phyloP scores from a whole-genome alignment of 139 green algal species.

The Micractinium sp. region DNA sequence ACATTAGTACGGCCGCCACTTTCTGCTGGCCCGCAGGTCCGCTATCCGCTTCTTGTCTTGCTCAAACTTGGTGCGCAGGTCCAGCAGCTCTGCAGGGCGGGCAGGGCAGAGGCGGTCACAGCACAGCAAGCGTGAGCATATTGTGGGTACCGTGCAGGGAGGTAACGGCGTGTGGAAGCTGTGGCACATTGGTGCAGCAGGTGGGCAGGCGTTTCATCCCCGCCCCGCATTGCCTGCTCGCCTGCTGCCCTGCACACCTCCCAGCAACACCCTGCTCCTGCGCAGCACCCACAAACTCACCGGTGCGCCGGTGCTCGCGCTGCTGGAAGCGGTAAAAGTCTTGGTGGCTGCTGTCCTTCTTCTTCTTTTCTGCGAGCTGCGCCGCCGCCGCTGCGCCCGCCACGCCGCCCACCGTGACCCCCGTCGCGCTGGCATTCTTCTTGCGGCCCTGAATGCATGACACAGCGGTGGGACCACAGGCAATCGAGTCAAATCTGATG shows the following conservation, averaged over 20 bases:
- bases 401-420: slow-evolving; percentile 59
- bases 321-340: slow-evolving; percentile 87
- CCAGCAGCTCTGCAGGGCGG: slow-evolving; percentile 60
- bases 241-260: not conserved
- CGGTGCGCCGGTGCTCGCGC: slow-evolving; percentile 65
- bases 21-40: slow-evolving; percentile 60
- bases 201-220: not conserved
- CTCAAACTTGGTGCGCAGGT: slow-evolving; percentile 72
- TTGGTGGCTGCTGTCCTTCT: slow-evolving; percentile 35
- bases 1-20: slow-evolving; percentile 72
- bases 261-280: not conserved
- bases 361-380: slow-evolving; percentile 28
- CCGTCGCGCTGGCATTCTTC: slow-evolving; percentile 49
- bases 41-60: slow-evolving; percentile 68
- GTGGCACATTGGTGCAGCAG: not conserved
- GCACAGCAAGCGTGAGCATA: no score
- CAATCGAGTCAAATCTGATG: no score
- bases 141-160: not conserved
- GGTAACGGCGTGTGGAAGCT: not conserved
- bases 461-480: not conserved
- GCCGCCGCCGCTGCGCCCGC: slow-evolving; percentile 63
- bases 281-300: slow-evolving; percentile 17
- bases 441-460: slow-evolving; percentile 50
- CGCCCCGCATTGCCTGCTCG: no score
- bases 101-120: not conserved